These are phyloP conservation scores for Xylaria intraflava DNA, from an alignment of 495 filamentous ascomycete genomes.

Conservation along the genomic window DNA sequence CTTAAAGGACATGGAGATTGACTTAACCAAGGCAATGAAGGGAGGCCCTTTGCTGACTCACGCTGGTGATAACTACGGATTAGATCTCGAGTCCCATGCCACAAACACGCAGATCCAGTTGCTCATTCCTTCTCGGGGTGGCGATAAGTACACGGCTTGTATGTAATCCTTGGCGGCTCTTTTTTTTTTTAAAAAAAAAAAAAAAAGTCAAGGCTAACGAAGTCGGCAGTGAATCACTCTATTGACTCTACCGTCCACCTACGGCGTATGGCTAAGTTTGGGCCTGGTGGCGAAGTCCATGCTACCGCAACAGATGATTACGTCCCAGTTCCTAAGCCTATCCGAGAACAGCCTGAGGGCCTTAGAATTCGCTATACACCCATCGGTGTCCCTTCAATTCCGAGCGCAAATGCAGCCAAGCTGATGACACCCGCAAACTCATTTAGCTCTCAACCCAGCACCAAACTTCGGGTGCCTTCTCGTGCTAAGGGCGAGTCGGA, in stretches of 20 bases:
- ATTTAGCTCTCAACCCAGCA: not conserved
- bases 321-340: slow-evolving; percentile 19
- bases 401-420: not conserved
- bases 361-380: slow-evolving; percentile 38
- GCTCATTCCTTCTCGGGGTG: slow-evolving; percentile 35
- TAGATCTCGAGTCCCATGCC: slow-evolving; percentile 28
- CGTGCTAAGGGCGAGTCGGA: slow-evolving; percentile 21
- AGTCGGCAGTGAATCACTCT: slow-evolving; percentile 25
- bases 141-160: slow-evolving; percentile 37
- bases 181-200: too few species aligned
- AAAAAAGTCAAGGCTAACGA: slow-evolving; percentile 9
- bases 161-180: slow-evolving; percentile 11
- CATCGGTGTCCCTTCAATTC: slow-evolving; percentile 28
- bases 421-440: not conserved
- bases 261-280: slow-evolving; percentile 37
- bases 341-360: slow-evolving; percentile 40
- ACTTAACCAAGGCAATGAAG: slow-evolving; percentile 28
- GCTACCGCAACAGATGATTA: slow-evolving; percentile 19
- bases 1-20: slow-evolving; percentile 40
- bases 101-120: slow-evolving; percentile 37
- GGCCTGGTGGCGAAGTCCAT: slow-evolving; percentile 20
- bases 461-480: not conserved
- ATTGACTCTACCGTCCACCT: slow-evolving; percentile 40
- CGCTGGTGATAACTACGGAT: slow-evolving; percentile 35
- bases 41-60: slow-evolving; percentile 34